Percentiles rank a stretch among this genome's conserved stretches.
These are phyloP conservation scores for Parsonsia alboflavescens DNA, from an alignment of 257 asterid species.

Conservation along the genomic window DNA sequence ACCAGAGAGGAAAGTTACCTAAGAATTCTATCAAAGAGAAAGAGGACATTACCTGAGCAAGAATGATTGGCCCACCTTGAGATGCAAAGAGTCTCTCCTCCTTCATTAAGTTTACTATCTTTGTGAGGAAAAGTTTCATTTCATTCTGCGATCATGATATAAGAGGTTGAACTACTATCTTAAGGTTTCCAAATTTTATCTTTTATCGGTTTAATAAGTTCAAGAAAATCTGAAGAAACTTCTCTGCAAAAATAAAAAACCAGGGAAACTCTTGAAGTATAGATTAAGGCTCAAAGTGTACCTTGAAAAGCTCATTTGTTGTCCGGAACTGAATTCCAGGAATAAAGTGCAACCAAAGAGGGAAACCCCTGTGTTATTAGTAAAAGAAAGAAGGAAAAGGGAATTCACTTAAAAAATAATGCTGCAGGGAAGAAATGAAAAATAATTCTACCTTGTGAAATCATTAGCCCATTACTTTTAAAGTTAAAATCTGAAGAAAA, in stretches of 20 bases:
- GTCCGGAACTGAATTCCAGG: constrained; percentile 76
- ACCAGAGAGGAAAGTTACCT: neutral
- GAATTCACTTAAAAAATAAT: neutral
- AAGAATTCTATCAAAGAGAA: neutral
- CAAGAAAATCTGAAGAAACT: neutral
- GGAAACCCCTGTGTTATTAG: constrained; percentile 60
- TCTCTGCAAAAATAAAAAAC: neutral
- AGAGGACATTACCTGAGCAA: constrained; percentile 54
- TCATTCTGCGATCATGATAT: constrained; percentile 46
- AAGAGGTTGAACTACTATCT: neutral
- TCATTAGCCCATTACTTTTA: neutral
- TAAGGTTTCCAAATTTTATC: neutral
- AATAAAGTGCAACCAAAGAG: constrained; percentile 74
- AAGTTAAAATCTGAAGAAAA: neutral
- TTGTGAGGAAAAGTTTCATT: constrained; percentile 66
- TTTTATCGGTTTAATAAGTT: neutral
- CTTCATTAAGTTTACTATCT: constrained; percentile 70
- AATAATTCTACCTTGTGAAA: neutral
- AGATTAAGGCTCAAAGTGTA: constrained; percentile 1
- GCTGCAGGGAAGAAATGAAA: neutral
- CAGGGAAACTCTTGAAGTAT: neutral
- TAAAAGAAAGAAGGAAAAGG: neutral
- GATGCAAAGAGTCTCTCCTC: constrained; percentile 71
- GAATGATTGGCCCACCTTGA: constrained; percentile 85
- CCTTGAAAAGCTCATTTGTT: constrained; percentile 54